phyloP scores from a whole-genome alignment of 169 alveolate species.

The Pseudocohnilembus persalinus region DNA sequence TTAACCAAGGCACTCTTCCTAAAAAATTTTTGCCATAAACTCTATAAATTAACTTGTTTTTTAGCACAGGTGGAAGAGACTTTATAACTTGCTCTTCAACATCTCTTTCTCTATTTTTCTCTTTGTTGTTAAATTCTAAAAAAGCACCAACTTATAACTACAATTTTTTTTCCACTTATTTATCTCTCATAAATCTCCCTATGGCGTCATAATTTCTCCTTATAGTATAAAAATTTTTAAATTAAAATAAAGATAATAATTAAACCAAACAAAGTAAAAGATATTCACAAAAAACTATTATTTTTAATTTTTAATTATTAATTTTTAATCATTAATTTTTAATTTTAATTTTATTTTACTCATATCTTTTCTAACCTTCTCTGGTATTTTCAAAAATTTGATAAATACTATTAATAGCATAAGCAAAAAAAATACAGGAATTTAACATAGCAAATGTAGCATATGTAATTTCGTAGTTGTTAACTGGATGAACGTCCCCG shows the following conservation, averaged over 20 bases:
- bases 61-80: background rate
- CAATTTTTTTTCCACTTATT: background rate
- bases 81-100: background rate
- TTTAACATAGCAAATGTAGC: background rate
- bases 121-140: background rate
- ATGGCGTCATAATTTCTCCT: background rate
- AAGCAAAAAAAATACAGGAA: background rate
- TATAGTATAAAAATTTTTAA: too few relatives aligned
- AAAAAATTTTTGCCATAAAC: background rate
- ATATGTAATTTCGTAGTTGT: background rate
- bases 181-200: background rate
- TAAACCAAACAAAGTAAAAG: too few relatives aligned
- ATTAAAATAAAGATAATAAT: too few relatives aligned
- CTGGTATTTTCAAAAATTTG: background rate
- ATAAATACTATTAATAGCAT: background rate
- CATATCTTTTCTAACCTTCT: background rate
- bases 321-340: background rate
- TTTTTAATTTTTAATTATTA: too few relatives aligned
- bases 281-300: too few relatives aligned
- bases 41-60: too few relatives aligned
- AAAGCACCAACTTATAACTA: background rate
- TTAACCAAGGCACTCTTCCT: background rate
- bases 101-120: background rate
- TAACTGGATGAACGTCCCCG: slow-evolving; percentile 22
- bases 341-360: background rate